Conservation (phyloP, 129 eudicot genomes). For the Scalesia atractyloides region DNA sequence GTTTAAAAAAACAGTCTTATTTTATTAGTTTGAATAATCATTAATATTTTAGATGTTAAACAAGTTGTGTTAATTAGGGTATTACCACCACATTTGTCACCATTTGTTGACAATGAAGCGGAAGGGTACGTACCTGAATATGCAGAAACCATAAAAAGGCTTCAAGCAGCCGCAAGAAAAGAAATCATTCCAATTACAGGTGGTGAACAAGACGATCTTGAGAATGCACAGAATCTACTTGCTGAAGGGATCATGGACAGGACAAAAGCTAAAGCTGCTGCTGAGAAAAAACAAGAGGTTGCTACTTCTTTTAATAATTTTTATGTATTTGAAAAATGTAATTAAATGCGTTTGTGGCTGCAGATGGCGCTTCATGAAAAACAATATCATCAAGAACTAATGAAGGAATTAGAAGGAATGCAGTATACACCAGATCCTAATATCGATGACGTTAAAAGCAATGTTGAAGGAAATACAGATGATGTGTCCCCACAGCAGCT, state of each 20-base stretch:
- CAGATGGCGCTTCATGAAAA: conserved; percentile 55
- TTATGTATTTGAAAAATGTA: too few species aligned
- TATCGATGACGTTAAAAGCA: conserved; percentile 16
- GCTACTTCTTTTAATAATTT: neutral
- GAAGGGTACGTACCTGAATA: conserved; percentile 78
- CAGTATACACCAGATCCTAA: conserved; percentile 23
- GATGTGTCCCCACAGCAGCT: conserved; percentile 41
- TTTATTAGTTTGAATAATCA: neutral
- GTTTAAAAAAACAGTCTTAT: neutral
- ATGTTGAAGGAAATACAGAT: conserved; percentile 26
- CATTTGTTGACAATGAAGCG: neutral
- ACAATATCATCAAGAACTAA: conserved; percentile 57
- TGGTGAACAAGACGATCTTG: conserved; percentile 54
- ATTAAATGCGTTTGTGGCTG: neutral
- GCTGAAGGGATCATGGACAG: conserved; percentile 57
- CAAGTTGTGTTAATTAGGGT: conserved; percentile 32
- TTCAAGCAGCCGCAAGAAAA: conserved; percentile 75
- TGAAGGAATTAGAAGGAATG: conserved; percentile 48
- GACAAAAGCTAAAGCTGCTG: conserved; percentile 67
- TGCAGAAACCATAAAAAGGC: conserved; percentile 71
- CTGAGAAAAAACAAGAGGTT: conserved; percentile 58
- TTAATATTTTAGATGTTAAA: neutral
- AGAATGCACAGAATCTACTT: conserved; percentile 60
- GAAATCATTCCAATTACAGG: conserved; percentile 59
- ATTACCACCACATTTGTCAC: conserved; percentile 43